Percentiles rank a stretch among this genome's conserved stretches.
Evolutionary conservation across 179 eudicot genomes (phyloP).

Genomic region (Silene vulgaris): DNA sequence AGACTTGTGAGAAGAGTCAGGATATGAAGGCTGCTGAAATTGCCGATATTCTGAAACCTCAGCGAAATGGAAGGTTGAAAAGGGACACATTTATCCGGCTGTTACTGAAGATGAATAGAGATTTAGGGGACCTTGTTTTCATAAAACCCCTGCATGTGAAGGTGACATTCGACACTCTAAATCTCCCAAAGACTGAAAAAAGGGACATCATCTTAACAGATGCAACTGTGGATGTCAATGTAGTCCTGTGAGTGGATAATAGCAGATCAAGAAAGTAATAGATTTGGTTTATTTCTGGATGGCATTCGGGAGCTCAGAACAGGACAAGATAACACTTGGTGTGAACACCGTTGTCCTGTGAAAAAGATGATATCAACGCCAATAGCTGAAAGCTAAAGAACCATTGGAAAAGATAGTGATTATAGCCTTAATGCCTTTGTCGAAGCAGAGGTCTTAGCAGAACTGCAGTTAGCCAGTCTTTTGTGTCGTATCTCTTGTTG

Average conservation of each 20-base stretch:
- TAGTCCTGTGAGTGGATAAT: slow-evolving; percentile 32
- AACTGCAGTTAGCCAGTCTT: too few species aligned
- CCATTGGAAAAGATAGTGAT: neutral
- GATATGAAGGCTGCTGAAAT: slow-evolving; percentile 49
- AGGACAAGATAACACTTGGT: neutral
- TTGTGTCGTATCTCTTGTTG: too few species aligned
- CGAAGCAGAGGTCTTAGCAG: too few species aligned
- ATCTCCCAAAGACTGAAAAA: slow-evolving; percentile 63
- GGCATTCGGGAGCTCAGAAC: neutral
- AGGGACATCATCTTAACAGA: slow-evolving; percentile 58
- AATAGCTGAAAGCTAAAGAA: neutral
- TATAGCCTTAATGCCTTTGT: too few species aligned
- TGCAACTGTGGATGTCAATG: slow-evolving; percentile 52
- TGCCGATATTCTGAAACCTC: slow-evolving; percentile 45
- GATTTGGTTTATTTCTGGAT: neutral
- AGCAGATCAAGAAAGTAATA: neutral
- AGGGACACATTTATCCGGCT: slow-evolving; percentile 37
- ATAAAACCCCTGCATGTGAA: slow-evolving; percentile 59
- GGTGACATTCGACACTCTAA: slow-evolving; percentile 44
- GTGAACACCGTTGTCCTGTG: too few species aligned
- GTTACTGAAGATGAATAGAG: slow-evolving; percentile 38
- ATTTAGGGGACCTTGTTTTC: slow-evolving; percentile 58
- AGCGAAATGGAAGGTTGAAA: slow-evolving; percentile 20
- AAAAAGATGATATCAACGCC: neutral
- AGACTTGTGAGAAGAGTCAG: slow-evolving; percentile 23